phyloP scores from a whole-genome alignment of 2,329 filamentous ascomycete genomes.

The Cladosporium sphaerospermum region DNA sequence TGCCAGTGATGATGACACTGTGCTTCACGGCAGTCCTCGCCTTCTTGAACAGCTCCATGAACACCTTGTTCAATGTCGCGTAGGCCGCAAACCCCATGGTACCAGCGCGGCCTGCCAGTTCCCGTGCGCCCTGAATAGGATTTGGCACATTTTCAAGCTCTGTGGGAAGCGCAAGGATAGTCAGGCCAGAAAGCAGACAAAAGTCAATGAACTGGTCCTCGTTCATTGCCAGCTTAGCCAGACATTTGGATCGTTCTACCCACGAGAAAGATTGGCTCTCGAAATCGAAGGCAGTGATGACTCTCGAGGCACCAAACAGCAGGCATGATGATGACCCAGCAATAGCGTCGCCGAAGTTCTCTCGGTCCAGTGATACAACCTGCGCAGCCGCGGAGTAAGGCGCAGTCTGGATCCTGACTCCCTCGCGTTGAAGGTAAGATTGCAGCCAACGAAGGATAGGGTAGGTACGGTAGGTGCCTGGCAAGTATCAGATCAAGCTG shows the following conservation, averaged over 20 bases:
- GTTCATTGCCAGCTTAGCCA: slow-evolving; percentile 59
- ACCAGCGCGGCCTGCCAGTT: slow-evolving; percentile 61
- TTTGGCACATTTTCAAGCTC: slow-evolving; percentile 47
- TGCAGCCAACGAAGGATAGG: slow-evolving; percentile 73
- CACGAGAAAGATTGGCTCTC: slow-evolving; percentile 59
- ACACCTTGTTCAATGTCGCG: slow-evolving; percentile 70
- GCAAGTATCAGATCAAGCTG: slow-evolving; percentile 14
- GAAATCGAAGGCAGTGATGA: slow-evolving; percentile 64
- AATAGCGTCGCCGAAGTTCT: slow-evolving; percentile 63
- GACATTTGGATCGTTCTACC: slow-evolving; percentile 49
- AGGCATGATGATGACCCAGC: slow-evolving; percentile 81
- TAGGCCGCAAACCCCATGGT: slow-evolving; percentile 65
- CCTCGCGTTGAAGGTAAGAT: slow-evolving; percentile 60
- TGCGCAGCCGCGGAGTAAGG: slow-evolving; percentile 80
- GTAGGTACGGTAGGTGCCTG: slow-evolving; percentile 65
- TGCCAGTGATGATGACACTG: slow-evolving; percentile 71
- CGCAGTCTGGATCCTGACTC: slow-evolving; percentile 71
- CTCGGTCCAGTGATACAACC: slow-evolving; percentile 65
- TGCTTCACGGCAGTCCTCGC: slow-evolving; percentile 81
- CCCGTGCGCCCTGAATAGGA: slow-evolving; percentile 69
- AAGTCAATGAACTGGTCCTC: slow-evolving; percentile 75
- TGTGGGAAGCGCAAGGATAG: slow-evolving; percentile 54
- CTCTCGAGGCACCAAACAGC: slow-evolving; percentile 74
- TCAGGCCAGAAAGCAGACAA: slow-evolving; percentile 73
- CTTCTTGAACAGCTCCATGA: slow-evolving; percentile 80